phyloP scores from a whole-genome alignment of 345 rosid species.

The Angophora floribunda region DNA sequence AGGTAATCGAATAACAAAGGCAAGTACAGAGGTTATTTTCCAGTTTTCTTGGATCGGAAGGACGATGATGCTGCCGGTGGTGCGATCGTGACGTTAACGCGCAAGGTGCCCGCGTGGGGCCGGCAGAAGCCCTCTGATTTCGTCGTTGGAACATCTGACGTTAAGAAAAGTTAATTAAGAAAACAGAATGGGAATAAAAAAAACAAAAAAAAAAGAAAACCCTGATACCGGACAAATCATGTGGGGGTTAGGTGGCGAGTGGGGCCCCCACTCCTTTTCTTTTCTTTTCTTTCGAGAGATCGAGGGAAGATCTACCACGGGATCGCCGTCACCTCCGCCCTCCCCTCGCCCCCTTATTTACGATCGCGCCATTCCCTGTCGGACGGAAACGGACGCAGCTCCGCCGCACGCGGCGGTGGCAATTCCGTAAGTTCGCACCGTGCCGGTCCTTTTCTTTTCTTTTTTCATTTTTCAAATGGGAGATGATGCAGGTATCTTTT shows the following conservation, averaged over 20 bases:
- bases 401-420: not conserved
- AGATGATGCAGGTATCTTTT: not conserved
- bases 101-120: conserved; percentile 29
- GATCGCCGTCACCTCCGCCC: not conserved
- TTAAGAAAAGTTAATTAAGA: not conserved
- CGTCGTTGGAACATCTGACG: not conserved
- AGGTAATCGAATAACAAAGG: not conserved
- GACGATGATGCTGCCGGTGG: not conserved
- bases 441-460: too few species aligned
- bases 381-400: not conserved
- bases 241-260: not conserved
- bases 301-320: not conserved
- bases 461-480: not conserved
- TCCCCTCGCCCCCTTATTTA: not conserved
- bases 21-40: not conserved
- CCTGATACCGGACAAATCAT: not conserved
- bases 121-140: not conserved
- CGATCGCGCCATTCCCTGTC: not conserved
- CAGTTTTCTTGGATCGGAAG: not conserved
- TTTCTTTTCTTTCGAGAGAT: not conserved
- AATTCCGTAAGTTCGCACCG: not conserved
- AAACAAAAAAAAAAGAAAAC: not conserved
- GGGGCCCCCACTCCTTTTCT: not conserved
- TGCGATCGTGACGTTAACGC: conserved; percentile 29
- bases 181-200: not conserved